Base-by-base conservation (phyloP, 139 green algal genomes). In the Limnomonas spitsbergensis region DNA sequence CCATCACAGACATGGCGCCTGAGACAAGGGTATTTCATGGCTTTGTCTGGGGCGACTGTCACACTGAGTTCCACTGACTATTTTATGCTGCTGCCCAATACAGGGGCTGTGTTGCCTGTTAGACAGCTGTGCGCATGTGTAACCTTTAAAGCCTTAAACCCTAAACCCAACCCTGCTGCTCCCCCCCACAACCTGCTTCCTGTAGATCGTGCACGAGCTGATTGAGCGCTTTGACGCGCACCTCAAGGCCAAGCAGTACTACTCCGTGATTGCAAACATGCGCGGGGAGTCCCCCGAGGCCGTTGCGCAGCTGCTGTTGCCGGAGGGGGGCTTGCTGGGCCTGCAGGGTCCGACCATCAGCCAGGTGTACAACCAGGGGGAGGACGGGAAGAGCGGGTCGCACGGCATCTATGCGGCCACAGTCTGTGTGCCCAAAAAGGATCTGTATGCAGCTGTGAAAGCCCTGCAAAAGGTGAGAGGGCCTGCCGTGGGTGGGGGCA, bases 191-290 rank as follows among this genome's bases (percentile, higher is more conserved):
- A 24, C 14, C 56, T 70, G 27, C 29, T 37, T 70, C 7, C 4
- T 70, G 56, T 79, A 83, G 42, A 80, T 92, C 4, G 88, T 94
- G 53, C 90, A 97, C 73, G 95, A 99, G 87, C 89, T 99, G 77
- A 90, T 99, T 38, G 96, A 99, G 87, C 83, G 96, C 27, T 89
- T 99, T 54, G 96, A 99, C 76, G 95, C 93, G 37, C 94, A 98
- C 84, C 88, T 98, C 6, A 89, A 88, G n/a, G 95, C 95, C 1
- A 85, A 94, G 71, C 77, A 91, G 38, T 96, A 89, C 86, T 98
- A 94, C 88, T 90, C 81, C 40, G 95, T 99, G 24, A 93, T 94
- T 53, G 91, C 91, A 79, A 97, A 98, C 90, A 97, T 97, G 92
- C 84, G 85, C 1, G 94, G 93, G 4, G 53, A 84, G 32, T 90